Evolutionary conservation across 257 asterid genomes (phyloP).

Genomic region (Anisodus acutangulus): DNA sequence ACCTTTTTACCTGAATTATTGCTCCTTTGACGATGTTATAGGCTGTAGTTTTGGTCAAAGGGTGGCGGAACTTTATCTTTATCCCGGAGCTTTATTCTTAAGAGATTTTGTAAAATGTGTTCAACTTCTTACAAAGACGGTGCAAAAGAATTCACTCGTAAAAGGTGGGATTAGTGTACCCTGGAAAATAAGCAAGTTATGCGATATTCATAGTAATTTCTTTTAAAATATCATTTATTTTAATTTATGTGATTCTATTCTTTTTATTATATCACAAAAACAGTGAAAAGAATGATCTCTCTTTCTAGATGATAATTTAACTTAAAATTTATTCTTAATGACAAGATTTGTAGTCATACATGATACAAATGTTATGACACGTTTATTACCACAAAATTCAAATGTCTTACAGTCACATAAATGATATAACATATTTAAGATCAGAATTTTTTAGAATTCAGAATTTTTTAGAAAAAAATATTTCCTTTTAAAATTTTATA

Average conservation of each 20-base stretch:
- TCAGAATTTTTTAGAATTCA: not conserved
- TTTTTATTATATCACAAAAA: not conserved
- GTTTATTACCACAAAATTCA: too few species aligned
- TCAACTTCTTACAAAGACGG: not conserved
- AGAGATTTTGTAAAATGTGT: not conserved
- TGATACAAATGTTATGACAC: too few species aligned
- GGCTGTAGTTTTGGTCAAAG: not conserved
- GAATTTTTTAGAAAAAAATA: too few species aligned
- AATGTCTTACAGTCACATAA: not conserved
- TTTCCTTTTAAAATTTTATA: too few species aligned
- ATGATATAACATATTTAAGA: not conserved
- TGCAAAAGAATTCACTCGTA: not conserved
- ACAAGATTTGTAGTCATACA: not conserved
- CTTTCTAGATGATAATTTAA: not conserved
- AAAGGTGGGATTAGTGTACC: too few species aligned
- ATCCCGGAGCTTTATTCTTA: not conserved
- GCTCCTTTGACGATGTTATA: not conserved
- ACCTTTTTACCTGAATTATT: constrained; percentile 27
- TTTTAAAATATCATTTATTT: not conserved
- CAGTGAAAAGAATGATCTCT: not conserved
- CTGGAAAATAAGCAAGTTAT: not conserved
- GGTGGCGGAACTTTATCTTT: constrained; percentile 7
- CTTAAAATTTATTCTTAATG: not conserved
- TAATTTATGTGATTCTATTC: not conserved
- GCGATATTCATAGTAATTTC: not conserved